Conservation (phyloP, 208 protist genomes). For the Borovskyia barvae region DNA sequence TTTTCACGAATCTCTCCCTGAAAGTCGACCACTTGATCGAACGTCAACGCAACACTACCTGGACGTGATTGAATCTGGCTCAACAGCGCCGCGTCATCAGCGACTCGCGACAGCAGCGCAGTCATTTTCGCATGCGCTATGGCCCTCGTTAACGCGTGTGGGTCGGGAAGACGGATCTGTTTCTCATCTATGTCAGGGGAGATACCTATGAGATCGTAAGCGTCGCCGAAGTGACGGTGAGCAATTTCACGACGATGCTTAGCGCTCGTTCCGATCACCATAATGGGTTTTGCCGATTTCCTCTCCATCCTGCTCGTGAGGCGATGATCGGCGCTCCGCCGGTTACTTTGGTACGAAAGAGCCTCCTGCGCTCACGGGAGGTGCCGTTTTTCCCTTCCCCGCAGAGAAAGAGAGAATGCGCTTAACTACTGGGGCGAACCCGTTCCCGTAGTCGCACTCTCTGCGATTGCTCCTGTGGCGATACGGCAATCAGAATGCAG, state of each 20-base stretch:
- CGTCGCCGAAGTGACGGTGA: constrained; percentile 29
- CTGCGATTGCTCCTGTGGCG: too few relatives aligned
- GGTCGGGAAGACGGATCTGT: constrained; percentile 39
- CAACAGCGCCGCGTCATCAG: constrained; percentile 9
- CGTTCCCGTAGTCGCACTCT: too few relatives aligned
- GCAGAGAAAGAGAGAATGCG: too few relatives aligned
- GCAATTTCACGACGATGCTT: constrained; percentile 36
- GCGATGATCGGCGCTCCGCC: too few relatives aligned
- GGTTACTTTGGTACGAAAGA: too few relatives aligned
- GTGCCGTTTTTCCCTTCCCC: too few relatives aligned
- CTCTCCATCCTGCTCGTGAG: too few relatives aligned
- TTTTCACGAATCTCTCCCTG: constrained; percentile 83
- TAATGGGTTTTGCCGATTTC: constrained; percentile 35
- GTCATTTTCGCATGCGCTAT: constrained; percentile 46
- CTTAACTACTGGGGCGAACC: too few relatives aligned
- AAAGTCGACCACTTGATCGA: constrained; percentile 86
- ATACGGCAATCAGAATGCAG: too few relatives aligned
- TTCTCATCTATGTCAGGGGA: constrained; percentile 89
- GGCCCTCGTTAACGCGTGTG: constrained; percentile 49
- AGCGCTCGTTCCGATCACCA: constrained; percentile 83
- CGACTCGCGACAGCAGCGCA: constrained; percentile 13
- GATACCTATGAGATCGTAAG: constrained; percentile 45
- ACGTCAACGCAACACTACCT: constrained; percentile 60
- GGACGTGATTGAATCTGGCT: constrained; percentile 6
- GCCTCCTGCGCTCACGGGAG: too few relatives aligned